Conservation (phyloP, 225 moss, liverwort and hornwort genomes). For the Pleurozium schreberi region DNA sequence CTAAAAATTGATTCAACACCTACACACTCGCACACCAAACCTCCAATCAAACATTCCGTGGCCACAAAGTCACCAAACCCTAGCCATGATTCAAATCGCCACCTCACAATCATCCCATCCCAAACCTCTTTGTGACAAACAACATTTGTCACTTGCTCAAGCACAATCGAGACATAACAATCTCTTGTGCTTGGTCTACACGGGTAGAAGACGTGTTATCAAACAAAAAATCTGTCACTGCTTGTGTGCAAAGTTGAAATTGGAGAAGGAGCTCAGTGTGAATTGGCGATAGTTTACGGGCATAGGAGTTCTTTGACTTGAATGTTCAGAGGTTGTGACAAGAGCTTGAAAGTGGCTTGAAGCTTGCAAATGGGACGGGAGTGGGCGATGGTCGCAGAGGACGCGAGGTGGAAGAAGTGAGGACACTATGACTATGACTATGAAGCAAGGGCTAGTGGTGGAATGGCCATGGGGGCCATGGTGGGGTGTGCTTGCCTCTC, state of each 20-base stretch:
- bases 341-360: background rate
- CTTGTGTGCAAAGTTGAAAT: background rate
- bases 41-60: background rate
- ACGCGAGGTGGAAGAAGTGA: background rate
- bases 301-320: background rate
- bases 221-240: background rate
- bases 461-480: background rate
- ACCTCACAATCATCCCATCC: background rate
- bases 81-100: background rate
- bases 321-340: background rate
- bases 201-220: background rate
- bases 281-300: background rate
- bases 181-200: background rate
- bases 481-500: conserved; percentile 12
- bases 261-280: background rate
- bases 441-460: background rate
- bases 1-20: background rate
- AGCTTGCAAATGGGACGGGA: background rate
- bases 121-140: background rate
- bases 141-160: background rate
- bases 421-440: too few relatives aligned
- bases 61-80: background rate
- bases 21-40: background rate
- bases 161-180: background rate
- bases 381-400: background rate